phyloP scores from a whole-genome alignment of 1,284 basidiomycete genomes.

The Moniliophthora roreri region DNA sequence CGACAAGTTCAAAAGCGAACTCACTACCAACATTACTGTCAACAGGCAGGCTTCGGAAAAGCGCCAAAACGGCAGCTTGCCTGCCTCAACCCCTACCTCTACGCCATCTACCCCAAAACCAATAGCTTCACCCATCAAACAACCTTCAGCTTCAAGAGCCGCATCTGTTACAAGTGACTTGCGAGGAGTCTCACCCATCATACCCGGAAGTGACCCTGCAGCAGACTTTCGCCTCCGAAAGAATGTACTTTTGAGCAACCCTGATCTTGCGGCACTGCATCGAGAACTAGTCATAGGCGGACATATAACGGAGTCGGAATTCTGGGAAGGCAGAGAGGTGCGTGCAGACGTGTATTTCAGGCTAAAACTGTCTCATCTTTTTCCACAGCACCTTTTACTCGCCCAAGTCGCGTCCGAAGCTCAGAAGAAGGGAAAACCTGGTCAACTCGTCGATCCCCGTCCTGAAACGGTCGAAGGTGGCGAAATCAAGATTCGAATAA shows the following conservation, averaged over 20 bases:
- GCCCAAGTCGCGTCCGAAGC: conserved; percentile 69
- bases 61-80: conserved; percentile 22
- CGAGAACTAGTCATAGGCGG: conserved; percentile 82
- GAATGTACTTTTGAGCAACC: conserved; percentile 74
- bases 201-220: conserved; percentile 56
- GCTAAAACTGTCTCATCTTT: not conserved
- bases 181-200: conserved; percentile 49
- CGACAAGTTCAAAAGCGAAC: conserved; percentile 76
- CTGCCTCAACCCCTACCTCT: conserved; percentile 25
- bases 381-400: conserved; percentile 61
- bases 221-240: conserved; percentile 74
- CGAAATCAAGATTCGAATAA: conserved; percentile 88
- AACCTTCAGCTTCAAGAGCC: conserved; percentile 51
- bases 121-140: conserved; percentile 27
- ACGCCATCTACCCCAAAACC: conserved; percentile 30
- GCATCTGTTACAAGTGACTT: conserved; percentile 60
- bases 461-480: conserved; percentile 78
- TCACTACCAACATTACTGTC: conserved; percentile 70
- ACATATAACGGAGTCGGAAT: conserved; percentile 88
- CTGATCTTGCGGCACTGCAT: conserved; percentile 78
- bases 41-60: conserved; percentile 50
- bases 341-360: conserved; percentile 14
- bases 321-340: conserved; percentile 94
- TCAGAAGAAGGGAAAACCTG: conserved; percentile 82
- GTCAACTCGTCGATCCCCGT: conserved; percentile 87